Base-by-base conservation (phyloP, 192 early-diverging fungal genomes). In the Backusella westeae region DNA sequence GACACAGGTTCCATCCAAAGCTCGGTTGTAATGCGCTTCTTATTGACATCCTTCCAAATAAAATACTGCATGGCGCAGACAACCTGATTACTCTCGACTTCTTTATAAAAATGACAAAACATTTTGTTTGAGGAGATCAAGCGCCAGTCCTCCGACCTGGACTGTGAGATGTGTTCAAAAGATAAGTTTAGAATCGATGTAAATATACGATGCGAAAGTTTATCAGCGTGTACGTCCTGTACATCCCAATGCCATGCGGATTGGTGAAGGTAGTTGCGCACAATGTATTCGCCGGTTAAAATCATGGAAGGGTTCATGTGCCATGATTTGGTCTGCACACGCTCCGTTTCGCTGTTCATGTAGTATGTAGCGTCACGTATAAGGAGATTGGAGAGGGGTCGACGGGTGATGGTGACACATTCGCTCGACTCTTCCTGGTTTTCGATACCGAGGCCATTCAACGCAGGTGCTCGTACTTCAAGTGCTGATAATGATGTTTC, bases 1-100 rank as follows among this genome's bases (percentile, higher is more conserved):
- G 68, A 69, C 15, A 69, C 70, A 4, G 89, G 89, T 68, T 90
- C 89, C 77, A 88, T 84, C 87, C 87, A 90, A 14, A 90, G 63
- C 46, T 90, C 85, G 2, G 89, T 88, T 4, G 81, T 78, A 3
- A 90, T 80, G 32, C 82, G 75, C 1, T 84, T 84, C 19, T 81
- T 83, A 6, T 71, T 42, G 0, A 75, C 32, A 44, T 87, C 83
- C 42, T 82, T 81, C 63, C 81, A 88, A 19, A 90, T 77, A 67
- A 85, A 84, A 52, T 86, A 85, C 56, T 90, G 89, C 10, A 85
- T 56, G 6, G 87, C 78, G 52, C 74, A 82, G 1, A 80, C 39
- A 12, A 32, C 41, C 46, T 34, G 68, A 46, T 67, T 29, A 39
- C 38, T 32, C 6, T 83, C 69, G 4, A 88, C 23, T 74, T 90